phyloP scores from a whole-genome alignment of 2,329 filamentous ascomycete genomes.

The Aspergillus carbonarius region DNA sequence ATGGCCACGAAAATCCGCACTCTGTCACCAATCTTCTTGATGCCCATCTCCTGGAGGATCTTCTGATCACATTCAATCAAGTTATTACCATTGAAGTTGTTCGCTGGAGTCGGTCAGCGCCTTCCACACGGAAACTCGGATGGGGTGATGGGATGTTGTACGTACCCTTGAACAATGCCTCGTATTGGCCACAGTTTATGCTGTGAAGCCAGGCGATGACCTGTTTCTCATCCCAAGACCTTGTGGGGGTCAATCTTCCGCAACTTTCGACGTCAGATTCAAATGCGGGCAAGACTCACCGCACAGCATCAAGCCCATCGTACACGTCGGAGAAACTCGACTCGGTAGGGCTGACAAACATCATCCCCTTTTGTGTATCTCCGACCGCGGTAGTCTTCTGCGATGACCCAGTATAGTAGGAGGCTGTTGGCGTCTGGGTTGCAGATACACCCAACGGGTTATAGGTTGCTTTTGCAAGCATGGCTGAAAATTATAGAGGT shows the following conservation, averaged over 20 bases:
- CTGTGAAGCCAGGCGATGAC: conserved; percentile 88
- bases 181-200: conserved; percentile 93
- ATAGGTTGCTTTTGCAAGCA: conserved; percentile 45
- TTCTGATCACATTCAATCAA: conserved; percentile 96
- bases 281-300: conserved; percentile 49
- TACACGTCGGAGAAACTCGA: conserved; percentile 82
- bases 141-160: neutral
- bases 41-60: conserved; percentile 94
- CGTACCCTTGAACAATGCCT: conserved; percentile 74
- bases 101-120: conserved; percentile 51
- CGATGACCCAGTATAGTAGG: conserved; percentile 30
- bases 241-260: conserved; percentile 30
- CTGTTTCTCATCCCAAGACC: conserved; percentile 81
- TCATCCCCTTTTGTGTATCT: conserved; percentile 34
- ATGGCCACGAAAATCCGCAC: conserved; percentile 86
- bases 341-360: conserved; percentile 79
- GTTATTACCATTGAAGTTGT: conserved; percentile 97
- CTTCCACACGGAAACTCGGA: conserved; percentile 2
- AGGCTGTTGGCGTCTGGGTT: conserved; percentile 36
- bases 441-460: conserved; percentile 31
- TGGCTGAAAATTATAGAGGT: conserved; percentile 15
- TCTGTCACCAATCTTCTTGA: conserved; percentile 95
- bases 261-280: neutral
- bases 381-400: conserved; percentile 31
- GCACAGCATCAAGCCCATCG: conserved; percentile 71